These are phyloP conservation scores for Dalechampia spathulata DNA, from an alignment of 441 rosid species.

Conservation along the genomic window DNA sequence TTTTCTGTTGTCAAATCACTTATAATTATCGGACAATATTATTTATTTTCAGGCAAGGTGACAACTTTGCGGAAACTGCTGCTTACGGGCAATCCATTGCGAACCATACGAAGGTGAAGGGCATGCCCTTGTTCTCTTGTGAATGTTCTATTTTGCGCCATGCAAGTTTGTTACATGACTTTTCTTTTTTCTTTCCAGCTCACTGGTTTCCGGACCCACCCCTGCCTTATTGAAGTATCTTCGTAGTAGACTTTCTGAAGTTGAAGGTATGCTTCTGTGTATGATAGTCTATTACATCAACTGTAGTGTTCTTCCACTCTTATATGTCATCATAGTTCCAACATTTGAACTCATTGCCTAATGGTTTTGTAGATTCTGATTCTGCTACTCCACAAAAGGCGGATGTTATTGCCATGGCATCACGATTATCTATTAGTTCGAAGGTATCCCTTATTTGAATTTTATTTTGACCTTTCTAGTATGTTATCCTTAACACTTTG, in stretches of 20 bases:
- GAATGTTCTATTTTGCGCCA: constrained; percentile 12
- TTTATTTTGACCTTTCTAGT: not conserved
- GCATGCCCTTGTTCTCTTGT: constrained; percentile 12
- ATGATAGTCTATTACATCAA: not conserved
- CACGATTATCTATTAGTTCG: constrained; percentile 71
- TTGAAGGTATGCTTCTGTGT: constrained; percentile 45
- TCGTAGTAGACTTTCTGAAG: constrained; percentile 70
- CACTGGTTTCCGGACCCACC: constrained; percentile 91
- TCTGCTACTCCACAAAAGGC: constrained; percentile 48
- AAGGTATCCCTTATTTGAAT: constrained; percentile 40
- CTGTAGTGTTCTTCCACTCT: not conserved
- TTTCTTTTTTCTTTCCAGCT: constrained; percentile 33
- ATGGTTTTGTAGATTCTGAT: constrained; percentile 42
- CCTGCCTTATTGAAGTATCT: constrained; percentile 75
- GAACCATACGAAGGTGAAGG: constrained; percentile 79
- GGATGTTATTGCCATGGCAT: constrained; percentile 66
- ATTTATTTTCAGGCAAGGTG: constrained; percentile 59
- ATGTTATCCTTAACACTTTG: not conserved
- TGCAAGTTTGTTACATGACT: constrained; percentile 12
- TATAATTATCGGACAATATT: not conserved
- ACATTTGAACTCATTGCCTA: not conserved
- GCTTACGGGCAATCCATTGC: constrained; percentile 79
- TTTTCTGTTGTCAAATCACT: too few species aligned
- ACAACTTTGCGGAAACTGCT: constrained; percentile 67
- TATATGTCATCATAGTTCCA: not conserved